These are phyloP conservation scores for Magnolia kwangsiensis DNA, from an alignment of 164 flowering plant genomes.

Conservation along the genomic window DNA sequence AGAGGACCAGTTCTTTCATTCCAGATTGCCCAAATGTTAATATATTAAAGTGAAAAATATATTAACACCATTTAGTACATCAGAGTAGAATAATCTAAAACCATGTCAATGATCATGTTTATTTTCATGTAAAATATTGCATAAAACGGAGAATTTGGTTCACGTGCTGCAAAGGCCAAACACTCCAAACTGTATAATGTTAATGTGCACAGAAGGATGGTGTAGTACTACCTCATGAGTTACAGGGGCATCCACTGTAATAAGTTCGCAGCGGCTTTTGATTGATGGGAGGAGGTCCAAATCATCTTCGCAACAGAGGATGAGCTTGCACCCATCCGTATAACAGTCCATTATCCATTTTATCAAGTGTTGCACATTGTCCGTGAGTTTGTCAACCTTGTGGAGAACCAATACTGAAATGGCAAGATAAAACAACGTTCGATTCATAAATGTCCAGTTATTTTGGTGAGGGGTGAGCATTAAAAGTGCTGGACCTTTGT, in stretches of 20 bases:
- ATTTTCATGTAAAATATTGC: background rate
- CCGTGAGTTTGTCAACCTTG: conserved; percentile 56
- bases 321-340: conserved; percentile 59
- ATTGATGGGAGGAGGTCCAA: conserved; percentile 46
- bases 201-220: background rate
- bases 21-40: background rate
- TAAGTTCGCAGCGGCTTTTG: conserved; percentile 55
- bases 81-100: background rate
- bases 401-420: conserved; percentile 58
- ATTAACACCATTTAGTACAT: too few relatives aligned
- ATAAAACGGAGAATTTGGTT: background rate
- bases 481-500: conserved; percentile 43
- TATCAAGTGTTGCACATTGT: conserved; percentile 58
- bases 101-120: background rate
- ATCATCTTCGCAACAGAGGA: conserved; percentile 75
- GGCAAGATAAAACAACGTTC: conserved; percentile 1
- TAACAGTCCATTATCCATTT: conserved; percentile 79
- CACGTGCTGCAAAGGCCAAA: background rate
- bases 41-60: background rate
- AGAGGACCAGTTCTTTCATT: background rate
- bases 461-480: background rate
- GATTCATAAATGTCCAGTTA: background rate
- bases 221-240: conserved; percentile 52
- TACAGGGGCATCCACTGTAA: conserved; percentile 53
- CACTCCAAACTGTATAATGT: background rate